Conservation (phyloP, 192 early-diverging fungal species). For the Entomortierella beljakovae region DNA sequence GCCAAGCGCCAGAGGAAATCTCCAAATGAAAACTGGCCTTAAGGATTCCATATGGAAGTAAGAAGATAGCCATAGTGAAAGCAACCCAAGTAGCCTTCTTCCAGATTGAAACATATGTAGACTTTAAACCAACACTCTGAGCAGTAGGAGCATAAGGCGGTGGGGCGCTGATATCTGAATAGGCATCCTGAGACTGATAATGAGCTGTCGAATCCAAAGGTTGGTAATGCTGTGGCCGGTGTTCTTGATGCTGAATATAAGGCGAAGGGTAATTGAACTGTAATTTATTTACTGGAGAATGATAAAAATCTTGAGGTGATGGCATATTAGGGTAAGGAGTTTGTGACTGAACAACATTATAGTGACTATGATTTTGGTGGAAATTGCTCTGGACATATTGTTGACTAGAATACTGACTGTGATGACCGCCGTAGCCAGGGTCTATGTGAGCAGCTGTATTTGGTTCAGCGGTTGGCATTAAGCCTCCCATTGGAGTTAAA, state of each 20-base stretch:
- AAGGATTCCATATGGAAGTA: slow-evolving; percentile 38
- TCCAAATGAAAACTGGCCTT: slow-evolving; percentile 50
- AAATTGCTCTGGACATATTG: not conserved
- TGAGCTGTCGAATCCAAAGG: slow-evolving; percentile 2
- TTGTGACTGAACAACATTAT: slow-evolving; percentile 4
- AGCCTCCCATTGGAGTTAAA: not conserved
- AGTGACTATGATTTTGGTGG: not conserved
- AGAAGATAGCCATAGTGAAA: slow-evolving; percentile 34
- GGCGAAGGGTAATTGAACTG: too few relatives aligned
- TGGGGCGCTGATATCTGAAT: slow-evolving; percentile 1
- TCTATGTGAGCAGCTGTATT: not conserved
- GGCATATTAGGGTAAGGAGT: not conserved
- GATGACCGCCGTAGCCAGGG: not conserved
- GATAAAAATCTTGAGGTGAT: not conserved
- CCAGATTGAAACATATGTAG: slow-evolving; percentile 34
- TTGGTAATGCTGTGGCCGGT: slow-evolving; percentile 1
- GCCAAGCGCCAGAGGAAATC: slow-evolving; percentile 47
- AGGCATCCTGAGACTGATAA: not conserved
- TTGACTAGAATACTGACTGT: slow-evolving; percentile 8
- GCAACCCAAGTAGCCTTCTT: slow-evolving; percentile 37
- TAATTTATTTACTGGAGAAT: slow-evolving; percentile 8
- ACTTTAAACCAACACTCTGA: slow-evolving; percentile 31
- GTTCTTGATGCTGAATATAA: slow-evolving; percentile 5
- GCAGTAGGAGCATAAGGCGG: slow-evolving; percentile 6
- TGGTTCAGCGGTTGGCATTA: not conserved